A percentile compares a stretch with the other conserved stretches of the same genome.
Conservation (phyloP, 495 filamentous ascomycete species). For the Friedmanniomyces simplex region DNA sequence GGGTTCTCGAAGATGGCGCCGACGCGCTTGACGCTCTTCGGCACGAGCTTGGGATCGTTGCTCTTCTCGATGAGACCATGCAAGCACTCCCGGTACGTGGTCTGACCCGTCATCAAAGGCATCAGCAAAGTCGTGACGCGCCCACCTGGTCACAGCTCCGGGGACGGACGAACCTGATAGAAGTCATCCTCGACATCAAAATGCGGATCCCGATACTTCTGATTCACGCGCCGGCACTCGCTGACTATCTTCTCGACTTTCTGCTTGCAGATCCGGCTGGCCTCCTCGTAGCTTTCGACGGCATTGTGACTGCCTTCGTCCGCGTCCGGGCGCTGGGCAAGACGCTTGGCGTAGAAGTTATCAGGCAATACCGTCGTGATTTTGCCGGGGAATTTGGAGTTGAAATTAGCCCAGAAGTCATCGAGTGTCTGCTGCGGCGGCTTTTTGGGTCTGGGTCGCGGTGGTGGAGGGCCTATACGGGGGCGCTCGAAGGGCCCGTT, state of each 20-base stretch:
- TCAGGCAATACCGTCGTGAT: slow-evolving; percentile 64
- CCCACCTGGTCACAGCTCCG: too few species aligned
- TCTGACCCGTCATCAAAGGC: too few species aligned
- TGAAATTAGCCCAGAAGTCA: slow-evolving; percentile 73
- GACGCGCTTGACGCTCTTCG: slow-evolving; percentile 29
- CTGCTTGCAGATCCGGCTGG: slow-evolving; percentile 52
- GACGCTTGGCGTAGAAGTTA: slow-evolving; percentile 57
- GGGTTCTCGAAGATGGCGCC: slow-evolving; percentile 77
- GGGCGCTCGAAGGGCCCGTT: not conserved
- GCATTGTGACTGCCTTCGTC: slow-evolving; percentile 45
- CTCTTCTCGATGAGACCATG: slow-evolving; percentile 19
- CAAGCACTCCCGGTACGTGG: slow-evolving; percentile 48
- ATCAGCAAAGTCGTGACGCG: too few species aligned
- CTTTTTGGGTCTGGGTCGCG: slow-evolving; percentile 26
- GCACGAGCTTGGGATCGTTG: slow-evolving; percentile 16
- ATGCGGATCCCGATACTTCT: slow-evolving; percentile 80
- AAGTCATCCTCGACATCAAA: slow-evolving; percentile 81
- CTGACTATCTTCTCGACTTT: slow-evolving; percentile 72
- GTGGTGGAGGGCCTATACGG: not conserved
- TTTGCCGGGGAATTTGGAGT: slow-evolving; percentile 50
- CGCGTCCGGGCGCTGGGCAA: slow-evolving; percentile 37
- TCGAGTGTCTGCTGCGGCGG: slow-evolving; percentile 62
- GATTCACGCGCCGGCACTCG: slow-evolving; percentile 73
- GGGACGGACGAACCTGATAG: too few species aligned
- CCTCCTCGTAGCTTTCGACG: slow-evolving; percentile 60